Base-by-base conservation (phyloP, 352 stramenopile species). In the Phytophthora citrophthora region DNA sequence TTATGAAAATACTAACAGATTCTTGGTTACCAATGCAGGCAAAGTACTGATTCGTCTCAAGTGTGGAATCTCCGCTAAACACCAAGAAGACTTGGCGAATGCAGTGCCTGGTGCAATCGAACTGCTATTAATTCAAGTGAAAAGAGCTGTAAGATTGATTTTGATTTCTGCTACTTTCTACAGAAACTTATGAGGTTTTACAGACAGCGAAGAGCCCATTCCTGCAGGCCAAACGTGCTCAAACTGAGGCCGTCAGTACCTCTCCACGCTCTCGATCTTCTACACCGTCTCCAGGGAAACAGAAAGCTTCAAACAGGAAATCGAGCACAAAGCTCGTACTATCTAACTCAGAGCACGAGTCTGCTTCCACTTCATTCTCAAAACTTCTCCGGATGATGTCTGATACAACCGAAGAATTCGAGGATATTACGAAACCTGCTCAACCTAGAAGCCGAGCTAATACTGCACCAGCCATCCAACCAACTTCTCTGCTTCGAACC, bases 21-120 rank as follows among this genome's bases (percentile, higher is more conserved):
- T 13, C 27, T 20, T 34, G 29, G 29, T 34, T 34, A 4, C 34
- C 18, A 8, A 20, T 44, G 16, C 27, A 85, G 78, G 76, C 12
- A 85, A 83, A 53, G 74, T 85, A 11, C 56, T 88, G n/a, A 62
- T 43, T 16, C 65, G 73, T 23, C 67, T 83, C 29, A 80, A 80
- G 48, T 83, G 73, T 54, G 73, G 78, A 29, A 65, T 83, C 40
- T 75, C 78, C 1, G 49, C 29, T 24, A 77, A 79, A 36, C 71
- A 81, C 5, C 77, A 85, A 18, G 64, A 83, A 55, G 73, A 83
- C 49, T 52, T 88, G 2, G 73, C 78, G 1, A 70, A 74, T 27
- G 76, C 68, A 9, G 61, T 76, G 0, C 71, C 76, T n/a, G 72
- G 76, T 4, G 71, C 71, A 2, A 80, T 88, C 26, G 65, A 78